Conservation (phyloP, 164 flowering plant genomes). For the Chimonanthus praecox region DNA sequence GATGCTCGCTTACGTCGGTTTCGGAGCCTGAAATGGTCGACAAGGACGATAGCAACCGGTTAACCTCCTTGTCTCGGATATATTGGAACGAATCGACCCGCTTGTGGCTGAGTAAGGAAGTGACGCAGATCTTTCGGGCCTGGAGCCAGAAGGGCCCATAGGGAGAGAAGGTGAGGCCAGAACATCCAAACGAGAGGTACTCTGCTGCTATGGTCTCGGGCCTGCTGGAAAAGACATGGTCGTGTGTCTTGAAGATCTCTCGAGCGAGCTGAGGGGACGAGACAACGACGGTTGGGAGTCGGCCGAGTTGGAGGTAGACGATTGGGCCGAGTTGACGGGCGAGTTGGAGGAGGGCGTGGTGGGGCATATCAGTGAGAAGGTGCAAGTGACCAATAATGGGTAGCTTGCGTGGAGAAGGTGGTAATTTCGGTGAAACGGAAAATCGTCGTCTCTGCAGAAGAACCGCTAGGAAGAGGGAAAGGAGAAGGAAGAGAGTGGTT, state of each 20-base stretch:
- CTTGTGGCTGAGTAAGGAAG: slow-evolving; percentile 26
- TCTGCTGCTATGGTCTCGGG: slow-evolving; percentile 28
- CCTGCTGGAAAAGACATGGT: slow-evolving; percentile 26
- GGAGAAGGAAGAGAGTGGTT: slow-evolving; percentile 3
- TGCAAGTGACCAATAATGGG: slow-evolving; percentile 27
- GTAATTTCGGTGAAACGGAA: slow-evolving; percentile 12
- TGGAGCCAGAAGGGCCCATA: slow-evolving; percentile 25
- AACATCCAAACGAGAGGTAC: slow-evolving; percentile 19
- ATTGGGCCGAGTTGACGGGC: slow-evolving; percentile 21
- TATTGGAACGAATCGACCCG: slow-evolving; percentile 15
- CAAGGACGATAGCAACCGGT: slow-evolving; percentile 16
- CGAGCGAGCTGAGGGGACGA: slow-evolving; percentile 23
- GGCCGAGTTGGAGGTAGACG: slow-evolving; percentile 27
- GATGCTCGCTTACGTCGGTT: slow-evolving; percentile 29
- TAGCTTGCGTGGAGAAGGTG: slow-evolving; percentile 30
- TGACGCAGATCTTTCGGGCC: slow-evolving; percentile 24
- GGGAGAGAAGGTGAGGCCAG: slow-evolving; percentile 25
- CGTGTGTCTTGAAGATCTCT: slow-evolving; percentile 27
- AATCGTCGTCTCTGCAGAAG: slow-evolving; percentile 13
- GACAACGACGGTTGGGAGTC: slow-evolving; percentile 25
- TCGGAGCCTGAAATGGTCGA: slow-evolving; percentile 10
- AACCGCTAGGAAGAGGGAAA: slow-evolving; percentile 9
- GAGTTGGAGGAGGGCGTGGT: slow-evolving; percentile 24
- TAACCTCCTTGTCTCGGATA: slow-evolving; percentile 39
- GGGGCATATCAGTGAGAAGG: slow-evolving; percentile 22